phyloP scores from a whole-genome alignment of 139 green algal species.

The Tetraselmis chui region DNA sequence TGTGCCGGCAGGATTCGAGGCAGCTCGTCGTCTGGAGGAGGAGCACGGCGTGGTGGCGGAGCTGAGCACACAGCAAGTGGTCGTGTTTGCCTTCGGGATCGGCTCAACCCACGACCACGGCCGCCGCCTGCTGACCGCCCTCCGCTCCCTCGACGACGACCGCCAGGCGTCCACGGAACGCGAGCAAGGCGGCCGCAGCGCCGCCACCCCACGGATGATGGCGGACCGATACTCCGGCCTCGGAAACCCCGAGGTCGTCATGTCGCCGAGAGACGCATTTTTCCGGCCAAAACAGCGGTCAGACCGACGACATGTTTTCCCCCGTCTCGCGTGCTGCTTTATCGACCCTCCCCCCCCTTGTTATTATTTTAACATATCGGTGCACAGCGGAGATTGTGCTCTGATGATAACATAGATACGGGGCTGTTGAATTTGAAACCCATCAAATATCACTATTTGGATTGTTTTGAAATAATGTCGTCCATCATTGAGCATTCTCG shows the following conservation, averaged over 20 bases:
- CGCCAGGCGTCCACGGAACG: neutral
- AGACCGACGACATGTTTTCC: no score
- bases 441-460: no score
- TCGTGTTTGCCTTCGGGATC: constrained; percentile 66
- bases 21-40: constrained; percentile 41
- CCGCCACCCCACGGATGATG: no score
- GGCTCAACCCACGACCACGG: constrained; percentile 43
- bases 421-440: no score
- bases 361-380: no score
- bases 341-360: no score
- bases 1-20: constrained; percentile 36
- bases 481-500: no score
- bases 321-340: no score
- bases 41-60: constrained; percentile 63
- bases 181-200: neutral
- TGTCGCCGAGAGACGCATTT: constrained; percentile 51
- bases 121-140: constrained; percentile 26
- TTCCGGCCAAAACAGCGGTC: constrained; percentile 21
- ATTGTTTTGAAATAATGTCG: no score
- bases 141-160: constrained; percentile 19
- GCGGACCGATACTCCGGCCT: no score
- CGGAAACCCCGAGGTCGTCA: neutral
- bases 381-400: no score
- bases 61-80: constrained; percentile 52
- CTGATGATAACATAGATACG: no score